phyloP scores from a whole-genome alignment of 2,329 filamentous ascomycete genomes.

The Aspergillus fischeri region DNA sequence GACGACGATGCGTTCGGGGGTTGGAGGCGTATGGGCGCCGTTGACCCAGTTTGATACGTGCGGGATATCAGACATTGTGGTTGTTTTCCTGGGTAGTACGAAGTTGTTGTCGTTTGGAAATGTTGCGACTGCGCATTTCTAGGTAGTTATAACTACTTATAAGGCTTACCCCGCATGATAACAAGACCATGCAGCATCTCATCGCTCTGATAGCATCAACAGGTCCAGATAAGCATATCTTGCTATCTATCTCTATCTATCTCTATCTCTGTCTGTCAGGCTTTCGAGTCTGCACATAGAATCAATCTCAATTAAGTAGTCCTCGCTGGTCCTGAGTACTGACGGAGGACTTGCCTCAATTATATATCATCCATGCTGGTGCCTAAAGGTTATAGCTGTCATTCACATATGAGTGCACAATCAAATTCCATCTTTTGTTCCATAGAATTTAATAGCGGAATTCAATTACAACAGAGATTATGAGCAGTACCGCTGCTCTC shows the following conservation, averaged over 20 bases:
- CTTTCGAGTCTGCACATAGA: neutral
- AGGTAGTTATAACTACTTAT: neutral
- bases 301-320: too few species aligned
- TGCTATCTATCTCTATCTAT: neutral
- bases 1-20: constrained; percentile 16
- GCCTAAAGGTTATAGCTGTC: too few species aligned
- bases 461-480: too few species aligned
- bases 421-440: too few species aligned
- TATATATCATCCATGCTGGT: too few species aligned
- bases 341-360: too few species aligned
- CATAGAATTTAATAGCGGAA: too few species aligned
- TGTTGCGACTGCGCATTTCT: neutral
- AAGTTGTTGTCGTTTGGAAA: neutral
- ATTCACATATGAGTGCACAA: too few species aligned
- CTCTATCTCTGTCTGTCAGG: neutral
- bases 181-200: neutral
- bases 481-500: too few species aligned
- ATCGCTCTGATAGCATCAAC: neutral
- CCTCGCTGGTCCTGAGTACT: too few species aligned
- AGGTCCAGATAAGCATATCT: neutral
- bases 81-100: neutral
- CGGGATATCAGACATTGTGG: constrained; percentile 11
- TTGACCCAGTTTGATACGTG: constrained; percentile 31
- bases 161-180: neutral
- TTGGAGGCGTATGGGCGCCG: constrained; percentile 17